These are phyloP conservation scores for Paramecium primaurelia DNA, from an alignment of 73 alveolate genomes.

Conservation along the genomic window DNA sequence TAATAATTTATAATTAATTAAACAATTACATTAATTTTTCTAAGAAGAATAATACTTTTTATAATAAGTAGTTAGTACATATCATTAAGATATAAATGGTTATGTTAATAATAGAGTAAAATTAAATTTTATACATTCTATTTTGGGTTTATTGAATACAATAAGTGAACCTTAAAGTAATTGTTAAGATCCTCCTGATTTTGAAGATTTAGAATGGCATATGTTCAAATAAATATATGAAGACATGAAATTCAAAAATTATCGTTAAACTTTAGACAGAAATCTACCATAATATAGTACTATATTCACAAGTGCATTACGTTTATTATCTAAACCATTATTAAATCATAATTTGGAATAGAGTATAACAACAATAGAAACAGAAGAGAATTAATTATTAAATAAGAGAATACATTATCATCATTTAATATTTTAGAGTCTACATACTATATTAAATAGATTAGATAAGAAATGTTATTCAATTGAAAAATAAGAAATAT, in stretches of 20 bases:
- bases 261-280: background rate
- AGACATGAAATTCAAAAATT: background rate
- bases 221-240: background rate
- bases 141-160: background rate
- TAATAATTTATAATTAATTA: background rate
- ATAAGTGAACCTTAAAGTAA: background rate
- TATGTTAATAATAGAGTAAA: background rate
- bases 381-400: background rate
- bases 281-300: background rate
- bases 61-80: background rate
- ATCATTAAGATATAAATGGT: background rate
- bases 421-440: constrained; percentile 3
- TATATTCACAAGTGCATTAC: background rate
- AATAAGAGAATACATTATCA: background rate
- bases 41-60: background rate
- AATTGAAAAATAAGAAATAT: background rate
- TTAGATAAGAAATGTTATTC: background rate
- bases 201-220: background rate
- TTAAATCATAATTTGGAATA: background rate
- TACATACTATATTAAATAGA: background rate
- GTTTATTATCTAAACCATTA: background rate
- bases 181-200: background rate
- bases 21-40: background rate
- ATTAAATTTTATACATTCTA: background rate
- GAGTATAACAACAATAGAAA: background rate